Evolutionary conservation across 495 filamentous ascomycete genomes (phyloP).

Genomic region (Aspergillus diversus): DNA sequence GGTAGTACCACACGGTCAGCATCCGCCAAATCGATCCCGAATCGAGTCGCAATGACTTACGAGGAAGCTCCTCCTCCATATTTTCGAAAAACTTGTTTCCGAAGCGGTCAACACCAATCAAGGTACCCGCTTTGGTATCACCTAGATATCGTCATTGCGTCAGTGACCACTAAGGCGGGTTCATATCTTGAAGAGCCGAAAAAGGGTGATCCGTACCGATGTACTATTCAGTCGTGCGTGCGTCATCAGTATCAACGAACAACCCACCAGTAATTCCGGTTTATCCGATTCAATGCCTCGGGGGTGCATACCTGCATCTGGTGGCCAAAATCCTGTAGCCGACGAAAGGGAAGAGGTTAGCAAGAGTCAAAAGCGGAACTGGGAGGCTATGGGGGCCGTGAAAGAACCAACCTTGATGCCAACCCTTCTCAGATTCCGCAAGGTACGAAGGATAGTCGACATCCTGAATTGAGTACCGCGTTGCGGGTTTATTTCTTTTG

Average conservation of each 20-base stretch:
- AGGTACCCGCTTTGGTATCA: conserved; percentile 92
- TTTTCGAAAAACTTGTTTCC: conserved; percentile 99
- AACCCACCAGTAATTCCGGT: conserved; percentile 10
- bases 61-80: conserved; percentile 83
- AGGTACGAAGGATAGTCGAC: conserved; percentile 87
- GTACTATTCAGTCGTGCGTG: conserved; percentile 51
- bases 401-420: conserved; percentile 72
- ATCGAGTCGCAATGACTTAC: conserved; percentile 52
- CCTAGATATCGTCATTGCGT: conserved; percentile 56
- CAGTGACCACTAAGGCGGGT: conserved; percentile 24
- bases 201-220: conserved; percentile 57
- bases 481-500: conserved; percentile 13
- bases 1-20: conserved; percentile 12
- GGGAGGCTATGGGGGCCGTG: neutral
- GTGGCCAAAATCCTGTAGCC: conserved; percentile 75
- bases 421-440: conserved; percentile 83
- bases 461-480: conserved; percentile 57
- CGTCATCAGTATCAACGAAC: conserved; percentile 29
- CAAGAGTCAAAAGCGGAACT: conserved; percentile 3
- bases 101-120: conserved; percentile 84
- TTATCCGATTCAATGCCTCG: conserved; percentile 20
- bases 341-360: conserved; percentile 35
- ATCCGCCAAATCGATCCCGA: neutral
- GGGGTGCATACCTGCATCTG: conserved; percentile 79
- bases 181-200: neutral